Conservation (phyloP, 345 rosid genomes). For the Raphanus sativus region DNA sequence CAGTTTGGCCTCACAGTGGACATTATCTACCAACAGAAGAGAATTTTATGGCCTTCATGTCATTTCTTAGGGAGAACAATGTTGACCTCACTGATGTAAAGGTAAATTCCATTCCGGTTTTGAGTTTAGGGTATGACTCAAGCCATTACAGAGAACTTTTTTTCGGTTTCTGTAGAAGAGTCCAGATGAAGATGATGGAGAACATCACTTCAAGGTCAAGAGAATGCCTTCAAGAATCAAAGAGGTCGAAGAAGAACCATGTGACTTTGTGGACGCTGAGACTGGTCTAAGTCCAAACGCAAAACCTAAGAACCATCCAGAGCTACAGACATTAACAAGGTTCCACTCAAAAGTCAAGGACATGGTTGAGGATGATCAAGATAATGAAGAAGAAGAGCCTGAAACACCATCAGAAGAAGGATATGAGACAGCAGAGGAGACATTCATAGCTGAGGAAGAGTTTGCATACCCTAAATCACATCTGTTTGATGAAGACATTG, state of each 20-base stretch:
- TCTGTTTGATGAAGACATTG: conserved; percentile 58
- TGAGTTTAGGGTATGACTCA: conserved; percentile 2
- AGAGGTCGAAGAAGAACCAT: conserved; percentile 35
- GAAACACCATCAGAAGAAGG: conserved; percentile 55
- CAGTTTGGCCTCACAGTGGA: conserved; percentile 96
- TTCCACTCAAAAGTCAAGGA: conserved; percentile 31
- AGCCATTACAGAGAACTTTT: conserved; percentile 3
- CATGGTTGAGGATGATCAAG: conserved; percentile 19
- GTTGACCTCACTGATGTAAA: conserved; percentile 67
- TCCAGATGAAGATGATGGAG: conserved; percentile 63
- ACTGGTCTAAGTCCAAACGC: conserved; percentile 20
- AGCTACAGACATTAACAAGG: conserved; percentile 38
- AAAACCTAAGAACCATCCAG: conserved; percentile 24
- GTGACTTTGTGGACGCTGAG: conserved; percentile 36
- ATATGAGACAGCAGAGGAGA: conserved; percentile 76
- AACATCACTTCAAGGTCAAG: conserved; percentile 31
- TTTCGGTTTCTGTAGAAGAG: conserved; percentile 49
- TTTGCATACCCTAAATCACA: conserved; percentile 60
- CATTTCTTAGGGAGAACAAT: conserved; percentile 60
- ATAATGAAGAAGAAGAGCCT: conserved; percentile 30
- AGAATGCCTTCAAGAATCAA: conserved; percentile 26
- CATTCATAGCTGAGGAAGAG: conserved; percentile 63
- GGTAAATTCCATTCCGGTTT: conserved; percentile 41
- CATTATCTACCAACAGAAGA: conserved; percentile 97
- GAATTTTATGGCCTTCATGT: conserved; percentile 74